These are phyloP conservation scores for Taxillus chinensis DNA, from an alignment of 164 flowering plant species.

Conservation along the genomic window DNA sequence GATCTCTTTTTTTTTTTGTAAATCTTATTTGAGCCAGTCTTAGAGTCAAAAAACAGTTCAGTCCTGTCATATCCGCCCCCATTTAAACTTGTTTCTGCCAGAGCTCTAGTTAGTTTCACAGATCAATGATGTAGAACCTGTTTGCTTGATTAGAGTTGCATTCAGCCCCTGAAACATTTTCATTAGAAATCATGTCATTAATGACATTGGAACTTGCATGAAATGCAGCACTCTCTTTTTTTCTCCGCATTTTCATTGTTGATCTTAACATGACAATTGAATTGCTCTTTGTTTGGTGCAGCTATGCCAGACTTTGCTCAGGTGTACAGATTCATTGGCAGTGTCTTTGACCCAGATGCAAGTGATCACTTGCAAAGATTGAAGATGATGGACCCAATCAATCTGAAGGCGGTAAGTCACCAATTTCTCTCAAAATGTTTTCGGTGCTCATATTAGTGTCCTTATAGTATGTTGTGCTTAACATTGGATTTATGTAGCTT, in stretches of 20 bases:
- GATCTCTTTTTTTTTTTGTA: neutral
- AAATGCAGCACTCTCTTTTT: too few species aligned
- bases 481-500: neutral
- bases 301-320: slow-evolving; percentile 6
- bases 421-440: too few species aligned
- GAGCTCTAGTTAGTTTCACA: too few species aligned
- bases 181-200: too few species aligned
- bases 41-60: neutral
- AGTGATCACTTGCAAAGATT: slow-evolving; percentile 3
- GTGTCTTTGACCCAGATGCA: slow-evolving; percentile 1
- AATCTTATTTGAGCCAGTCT: neutral
- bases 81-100: too few species aligned
- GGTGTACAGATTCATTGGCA: slow-evolving; percentile 6
- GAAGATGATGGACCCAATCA: slow-evolving; percentile 4
- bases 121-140: too few species aligned
- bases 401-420: neutral
- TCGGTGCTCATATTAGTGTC: neutral
- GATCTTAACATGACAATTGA: neutral
- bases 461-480: neutral
- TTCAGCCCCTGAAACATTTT: too few species aligned
- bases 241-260: too few species aligned
- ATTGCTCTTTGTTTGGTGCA: neutral
- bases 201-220: too few species aligned
- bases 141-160: too few species aligned
- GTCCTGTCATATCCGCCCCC: neutral